Percentiles rank a stretch among this genome's conserved stretches.
Evolutionary conservation across 2,329 filamentous ascomycete genomes (phyloP).

Genomic region (Camillea tinctor): DNA sequence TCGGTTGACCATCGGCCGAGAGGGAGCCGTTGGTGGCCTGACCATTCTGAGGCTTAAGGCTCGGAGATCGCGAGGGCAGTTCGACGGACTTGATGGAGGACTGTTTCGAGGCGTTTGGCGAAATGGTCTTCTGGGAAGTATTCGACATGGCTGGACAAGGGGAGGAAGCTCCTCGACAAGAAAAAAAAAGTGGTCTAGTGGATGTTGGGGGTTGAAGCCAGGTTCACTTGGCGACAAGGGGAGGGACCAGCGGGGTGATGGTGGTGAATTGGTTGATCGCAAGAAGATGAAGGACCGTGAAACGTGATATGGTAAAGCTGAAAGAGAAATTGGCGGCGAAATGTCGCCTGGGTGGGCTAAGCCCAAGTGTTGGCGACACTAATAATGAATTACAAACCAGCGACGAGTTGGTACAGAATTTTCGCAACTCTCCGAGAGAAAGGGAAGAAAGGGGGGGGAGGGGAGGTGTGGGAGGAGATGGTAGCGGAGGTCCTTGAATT

Average conservation of each 20-base stretch:
- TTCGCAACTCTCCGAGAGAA: conserved; percentile 7
- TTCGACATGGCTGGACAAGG: conserved; percentile 27
- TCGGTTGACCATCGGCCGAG: conserved; percentile 36
- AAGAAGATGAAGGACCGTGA: conserved; percentile 8
- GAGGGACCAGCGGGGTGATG: conserved; percentile 19
- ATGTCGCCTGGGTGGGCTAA: conserved; percentile 35
- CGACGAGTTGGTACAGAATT: conserved; percentile 6
- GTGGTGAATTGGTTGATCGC: conserved; percentile 16
- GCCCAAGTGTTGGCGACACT: conserved; percentile 32
- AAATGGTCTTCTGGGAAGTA: conserved; percentile 32
- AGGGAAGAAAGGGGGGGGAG: conserved; percentile 4
- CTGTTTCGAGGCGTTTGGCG: conserved; percentile 31
- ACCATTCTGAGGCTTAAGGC: conserved; percentile 31
- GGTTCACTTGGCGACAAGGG: conserved; percentile 27
- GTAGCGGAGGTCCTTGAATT: conserved; percentile 30
- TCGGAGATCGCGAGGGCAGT: conserved; percentile 29
- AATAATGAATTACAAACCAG: conserved; percentile 30
- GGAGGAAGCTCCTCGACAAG: conserved; percentile 4
- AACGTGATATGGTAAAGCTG: no score
- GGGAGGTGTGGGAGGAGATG: conserved; percentile 6
- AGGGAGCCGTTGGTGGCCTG: conserved; percentile 29
- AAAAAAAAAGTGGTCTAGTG: conserved; percentile 11
- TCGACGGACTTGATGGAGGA: conserved; percentile 35
- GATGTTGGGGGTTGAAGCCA: conserved; percentile 17
- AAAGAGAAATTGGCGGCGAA: conserved; percentile 29